These are phyloP conservation scores for Margaritispora aquatica DNA, from an alignment of 495 filamentous ascomycete species.

Conservation along the genomic window DNA sequence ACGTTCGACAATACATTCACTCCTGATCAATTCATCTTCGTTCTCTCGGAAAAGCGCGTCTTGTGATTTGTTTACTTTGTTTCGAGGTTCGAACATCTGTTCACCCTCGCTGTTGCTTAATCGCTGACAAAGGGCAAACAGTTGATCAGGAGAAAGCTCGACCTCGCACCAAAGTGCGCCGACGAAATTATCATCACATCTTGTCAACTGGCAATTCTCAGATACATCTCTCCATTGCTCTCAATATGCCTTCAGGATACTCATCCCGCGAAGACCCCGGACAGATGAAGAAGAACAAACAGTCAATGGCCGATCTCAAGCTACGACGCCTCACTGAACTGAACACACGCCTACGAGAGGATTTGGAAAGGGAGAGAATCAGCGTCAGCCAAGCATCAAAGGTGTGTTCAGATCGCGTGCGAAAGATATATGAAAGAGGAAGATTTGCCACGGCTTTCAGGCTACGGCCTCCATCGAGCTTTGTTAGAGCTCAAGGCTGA, in stretches of 20 bases:
- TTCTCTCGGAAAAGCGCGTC: neutral
- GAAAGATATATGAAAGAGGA: neutral
- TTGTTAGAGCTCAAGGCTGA: neutral
- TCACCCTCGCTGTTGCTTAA: neutral
- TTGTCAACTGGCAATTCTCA: neutral
- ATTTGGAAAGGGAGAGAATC: constrained; percentile 89
- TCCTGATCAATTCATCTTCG: neutral
- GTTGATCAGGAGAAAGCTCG: neutral
- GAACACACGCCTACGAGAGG: constrained; percentile 88
- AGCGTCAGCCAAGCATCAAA: constrained; percentile 92
- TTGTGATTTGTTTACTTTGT: neutral
- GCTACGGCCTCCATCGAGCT: neutral
- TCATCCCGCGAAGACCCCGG: constrained; percentile 53
- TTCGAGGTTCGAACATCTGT: neutral
- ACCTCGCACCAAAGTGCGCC: neutral
- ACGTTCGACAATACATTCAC: neutral
- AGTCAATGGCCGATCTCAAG: constrained; percentile 98
- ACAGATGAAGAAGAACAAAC: constrained; percentile 92
- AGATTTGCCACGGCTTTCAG: neutral
- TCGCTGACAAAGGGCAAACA: neutral
- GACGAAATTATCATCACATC: neutral
- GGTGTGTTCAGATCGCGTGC: constrained; percentile 41
- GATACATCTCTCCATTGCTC: neutral
- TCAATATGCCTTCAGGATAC: constrained; percentile 42
- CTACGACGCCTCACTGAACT: constrained; percentile 92